Percentiles rank a stretch among this genome's conserved stretches.
These are phyloP conservation scores for Candida rishiriensis DNA, from an alignment of 805 yeast genomes.

Conservation along the genomic window DNA sequence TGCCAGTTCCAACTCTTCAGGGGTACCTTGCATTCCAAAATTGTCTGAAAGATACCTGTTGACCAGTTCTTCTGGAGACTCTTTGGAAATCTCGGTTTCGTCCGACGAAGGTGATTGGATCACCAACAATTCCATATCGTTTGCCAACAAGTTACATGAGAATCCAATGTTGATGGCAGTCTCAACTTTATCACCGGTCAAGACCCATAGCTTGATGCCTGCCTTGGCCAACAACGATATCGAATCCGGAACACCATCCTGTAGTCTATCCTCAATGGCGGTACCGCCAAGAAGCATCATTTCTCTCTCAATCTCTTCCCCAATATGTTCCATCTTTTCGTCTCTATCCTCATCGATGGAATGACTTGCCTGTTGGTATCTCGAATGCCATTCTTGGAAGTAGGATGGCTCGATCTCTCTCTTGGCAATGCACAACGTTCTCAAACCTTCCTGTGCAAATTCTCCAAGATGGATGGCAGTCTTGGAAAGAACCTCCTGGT, in stretches of 20 bases:
- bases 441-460: slow-evolving; percentile 71
- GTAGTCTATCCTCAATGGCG: slow-evolving; percentile 76
- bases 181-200: slow-evolving; percentile 79
- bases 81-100: slow-evolving; percentile 23
- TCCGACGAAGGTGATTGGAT: slow-evolving; percentile 35
- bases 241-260: slow-evolving; percentile 73
- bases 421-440: slow-evolving; percentile 70
- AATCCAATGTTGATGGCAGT: slow-evolving; percentile 83
- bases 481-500: slow-evolving; percentile 42
- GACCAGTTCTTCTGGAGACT: slow-evolving; percentile 28
- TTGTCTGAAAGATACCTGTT: slow-evolving; percentile 43
- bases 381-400: slow-evolving; percentile 51
- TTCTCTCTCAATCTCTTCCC: slow-evolving; percentile 55
- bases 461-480: slow-evolving; percentile 64
- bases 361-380: slow-evolving; percentile 53
- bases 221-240: slow-evolving; percentile 63
- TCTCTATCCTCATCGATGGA: slow-evolving; percentile 58
- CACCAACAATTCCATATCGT: slow-evolving; percentile 63
- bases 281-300: slow-evolving; percentile 68
- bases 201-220: slow-evolving; percentile 78
- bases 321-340: slow-evolving; percentile 45
- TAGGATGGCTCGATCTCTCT: slow-evolving; percentile 40
- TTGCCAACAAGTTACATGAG: slow-evolving; percentile 66
- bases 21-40: slow-evolving; percentile 41
- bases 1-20: slow-evolving; percentile 45